Evolutionary conservation across 768 basidiomycete genomes (phyloP).

Genomic region (Lactarius vividus): DNA sequence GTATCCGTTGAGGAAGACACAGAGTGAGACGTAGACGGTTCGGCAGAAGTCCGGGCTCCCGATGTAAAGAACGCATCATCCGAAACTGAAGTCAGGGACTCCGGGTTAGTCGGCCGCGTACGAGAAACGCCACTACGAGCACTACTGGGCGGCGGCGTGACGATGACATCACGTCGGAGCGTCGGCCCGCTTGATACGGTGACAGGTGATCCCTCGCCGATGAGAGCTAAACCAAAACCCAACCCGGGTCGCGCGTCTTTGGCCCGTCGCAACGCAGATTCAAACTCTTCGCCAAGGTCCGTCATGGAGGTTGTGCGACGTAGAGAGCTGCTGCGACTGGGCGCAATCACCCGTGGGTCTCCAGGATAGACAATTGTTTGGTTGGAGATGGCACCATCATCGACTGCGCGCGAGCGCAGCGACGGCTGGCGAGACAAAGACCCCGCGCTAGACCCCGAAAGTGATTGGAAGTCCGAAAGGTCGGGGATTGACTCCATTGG

Average conservation of each 20-base stretch:
- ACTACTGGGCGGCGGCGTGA: conserved; percentile 47
- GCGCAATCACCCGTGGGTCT: conserved; percentile 69
- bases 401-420: conserved; percentile 62
- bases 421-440: conserved; percentile 46
- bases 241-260: conserved; percentile 43
- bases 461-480: conserved; percentile 57
- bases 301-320: conserved; percentile 72
- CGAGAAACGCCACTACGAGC: conserved; percentile 33
- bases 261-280: conserved; percentile 42
- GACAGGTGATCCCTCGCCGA: conserved; percentile 62
- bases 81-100: conserved; percentile 34
- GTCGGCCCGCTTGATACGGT: conserved; percentile 66
- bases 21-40: conserved; percentile 39
- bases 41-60: conserved; percentile 36
- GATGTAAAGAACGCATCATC: conserved; percentile 51
- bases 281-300: conserved; percentile 65
- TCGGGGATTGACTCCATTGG: conserved; percentile 70
- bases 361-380: conserved; percentile 69
- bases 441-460: conserved; percentile 44
- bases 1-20: conserved; percentile 34
- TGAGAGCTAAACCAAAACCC: conserved; percentile 45
- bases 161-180: conserved; percentile 42
- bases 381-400: conserved; percentile 67
- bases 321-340: conserved; percentile 56
- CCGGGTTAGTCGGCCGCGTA: conserved; percentile 32